Conservation (phyloP, 2,329 filamentous ascomycete species). For the Shiraia bambusicola region DNA sequence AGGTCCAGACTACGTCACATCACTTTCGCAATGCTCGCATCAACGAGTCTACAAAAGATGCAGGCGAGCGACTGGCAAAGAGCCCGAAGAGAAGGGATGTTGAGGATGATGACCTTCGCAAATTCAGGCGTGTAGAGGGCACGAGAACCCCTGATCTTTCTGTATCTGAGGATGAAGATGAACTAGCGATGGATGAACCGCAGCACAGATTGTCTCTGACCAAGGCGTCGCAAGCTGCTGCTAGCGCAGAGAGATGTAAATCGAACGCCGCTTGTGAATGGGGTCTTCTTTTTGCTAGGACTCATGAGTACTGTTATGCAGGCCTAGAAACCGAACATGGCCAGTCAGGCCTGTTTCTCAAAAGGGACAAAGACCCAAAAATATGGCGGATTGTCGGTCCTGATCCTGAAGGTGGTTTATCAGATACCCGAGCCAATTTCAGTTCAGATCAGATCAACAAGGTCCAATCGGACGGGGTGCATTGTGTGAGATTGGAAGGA, state of each 20-base stretch:
- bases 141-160: neutral
- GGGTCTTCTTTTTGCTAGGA: conserved; percentile 20
- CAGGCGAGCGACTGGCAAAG: neutral
- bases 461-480: conserved; percentile 14
- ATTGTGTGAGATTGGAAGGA: conserved; percentile 25
- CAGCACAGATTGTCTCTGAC: neutral
- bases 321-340: conserved; percentile 1
- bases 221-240: conserved; percentile 4
- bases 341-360: conserved; percentile 3
- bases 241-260: conserved; percentile 3
- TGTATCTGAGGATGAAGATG: conserved; percentile 17
- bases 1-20: conserved; percentile 6
- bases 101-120: conserved; percentile 11
- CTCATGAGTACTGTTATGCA: conserved; percentile 9
- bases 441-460: conserved; percentile 13
- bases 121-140: conserved; percentile 11
- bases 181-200: conserved; percentile 14
- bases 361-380: neutral
- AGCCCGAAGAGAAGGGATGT: neutral
- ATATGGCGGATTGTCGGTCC: conserved; percentile 3
- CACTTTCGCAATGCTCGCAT: conserved; percentile 23
- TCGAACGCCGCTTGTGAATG: conserved; percentile 5
- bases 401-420: neutral
- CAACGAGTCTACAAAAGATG: conserved; percentile 21
- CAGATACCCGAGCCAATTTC: conserved; percentile 6